These are phyloP conservation scores for Fusarium siculi DNA, from an alignment of 2,329 filamentous ascomycete species.

Conservation along the genomic window DNA sequence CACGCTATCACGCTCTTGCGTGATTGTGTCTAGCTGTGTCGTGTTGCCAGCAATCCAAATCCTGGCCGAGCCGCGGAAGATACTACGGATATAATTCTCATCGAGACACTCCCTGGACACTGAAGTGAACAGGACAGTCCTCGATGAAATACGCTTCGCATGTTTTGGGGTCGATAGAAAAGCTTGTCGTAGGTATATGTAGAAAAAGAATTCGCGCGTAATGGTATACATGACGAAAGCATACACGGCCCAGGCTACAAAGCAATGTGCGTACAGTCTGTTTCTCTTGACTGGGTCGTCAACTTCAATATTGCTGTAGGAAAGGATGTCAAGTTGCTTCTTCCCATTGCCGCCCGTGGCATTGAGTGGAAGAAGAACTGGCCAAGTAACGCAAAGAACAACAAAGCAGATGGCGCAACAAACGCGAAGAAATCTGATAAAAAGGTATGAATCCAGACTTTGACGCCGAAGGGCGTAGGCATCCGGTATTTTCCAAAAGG, in stretches of 20 bases:
- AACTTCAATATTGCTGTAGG: conserved; percentile 56
- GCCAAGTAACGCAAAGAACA: conserved; percentile 84
- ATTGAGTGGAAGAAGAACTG: conserved; percentile 85
- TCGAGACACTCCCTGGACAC: conserved; percentile 82
- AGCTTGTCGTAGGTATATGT: conserved; percentile 91
- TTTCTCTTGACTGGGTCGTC: conserved; percentile 60
- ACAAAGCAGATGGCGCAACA: conserved; percentile 81
- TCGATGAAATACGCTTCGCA: conserved; percentile 85
- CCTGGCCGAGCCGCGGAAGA: conserved; percentile 80
- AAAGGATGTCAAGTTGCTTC: conserved; percentile 66
- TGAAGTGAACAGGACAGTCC: conserved; percentile 89
- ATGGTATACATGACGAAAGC: conserved; percentile 89
- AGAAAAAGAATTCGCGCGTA: conserved; percentile 89
- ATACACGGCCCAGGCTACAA: conserved; percentile 85
- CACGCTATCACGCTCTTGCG: conserved; percentile 78
- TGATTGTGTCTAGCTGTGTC: conserved; percentile 77
- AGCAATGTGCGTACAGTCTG: conserved; percentile 82
- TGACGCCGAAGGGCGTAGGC: conserved; percentile 86
- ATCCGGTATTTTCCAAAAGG: conserved; percentile 74
- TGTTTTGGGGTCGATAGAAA: conserved; percentile 87
- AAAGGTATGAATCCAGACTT: conserved; percentile 88
- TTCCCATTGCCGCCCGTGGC: conserved; percentile 73
- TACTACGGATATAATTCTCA: conserved; percentile 74
- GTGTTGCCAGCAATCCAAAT: conserved; percentile 87
- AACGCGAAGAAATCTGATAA: conserved; percentile 85